Evolutionary conservation across 352 stramenopile genomes (phyloP).

Genomic region (Blastocystis sp.): DNA sequence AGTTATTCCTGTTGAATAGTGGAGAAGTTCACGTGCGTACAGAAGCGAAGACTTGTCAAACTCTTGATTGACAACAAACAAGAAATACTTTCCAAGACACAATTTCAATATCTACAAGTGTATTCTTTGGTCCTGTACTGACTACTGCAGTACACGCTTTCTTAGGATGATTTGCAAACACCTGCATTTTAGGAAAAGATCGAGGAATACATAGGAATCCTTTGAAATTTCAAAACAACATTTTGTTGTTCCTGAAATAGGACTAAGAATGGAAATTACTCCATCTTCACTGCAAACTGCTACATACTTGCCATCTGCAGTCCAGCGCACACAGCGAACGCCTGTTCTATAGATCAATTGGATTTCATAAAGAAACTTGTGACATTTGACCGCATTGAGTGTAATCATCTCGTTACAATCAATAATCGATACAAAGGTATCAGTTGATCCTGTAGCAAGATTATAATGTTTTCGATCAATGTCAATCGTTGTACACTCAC

Average conservation of each 20-base stretch:
- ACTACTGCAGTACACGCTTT: slow-evolving; percentile 10
- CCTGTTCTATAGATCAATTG: background rate
- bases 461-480: slow-evolving; percentile 18
- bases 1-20: background rate
- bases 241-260: background rate
- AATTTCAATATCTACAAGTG: background rate
- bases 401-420: slow-evolving; percentile 29
- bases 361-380: background rate
- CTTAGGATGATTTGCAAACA: slow-evolving; percentile 5
- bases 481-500: slow-evolving; percentile 43
- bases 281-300: slow-evolving; percentile 4
- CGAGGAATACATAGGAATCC: background rate
- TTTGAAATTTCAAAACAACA: slow-evolving; percentile 16
- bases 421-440: background rate
- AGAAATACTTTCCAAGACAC: background rate
- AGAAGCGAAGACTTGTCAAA: background rate
- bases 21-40: background rate
- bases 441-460: background rate
- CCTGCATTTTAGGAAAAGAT: background rate
- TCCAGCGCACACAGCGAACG: background rate
- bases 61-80: slow-evolving; percentile 42
- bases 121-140: background rate
- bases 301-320: background rate
- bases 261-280: background rate
- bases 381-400: background rate